Evolutionary conservation across 305 asterid species (phyloP), one percentile per base, ranked within the genome.

Genomic region (Fraxinus nigra): DNA sequence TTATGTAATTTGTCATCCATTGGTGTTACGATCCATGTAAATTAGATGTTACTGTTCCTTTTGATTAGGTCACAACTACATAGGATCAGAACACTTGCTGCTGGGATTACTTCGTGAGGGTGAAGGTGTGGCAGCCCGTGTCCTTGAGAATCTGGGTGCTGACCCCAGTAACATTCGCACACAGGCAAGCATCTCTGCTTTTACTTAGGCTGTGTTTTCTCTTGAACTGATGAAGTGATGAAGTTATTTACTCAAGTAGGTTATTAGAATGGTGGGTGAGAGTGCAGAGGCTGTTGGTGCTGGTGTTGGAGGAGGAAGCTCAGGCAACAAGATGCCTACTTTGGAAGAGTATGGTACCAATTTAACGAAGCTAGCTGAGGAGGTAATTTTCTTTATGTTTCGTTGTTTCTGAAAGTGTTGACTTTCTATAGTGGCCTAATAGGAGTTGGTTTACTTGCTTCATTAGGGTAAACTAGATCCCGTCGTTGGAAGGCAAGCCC

Each of bases 51-150:
- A 4, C 26, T 67, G 30, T 38, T 54, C 51, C 14, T 54, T 80
- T 80, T 83, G 84, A 30, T 82, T 82, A 96, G 99, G 99, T 78
- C 98, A 96, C 89, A 94, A 94, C 85, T 96, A 94, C 92, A 96
- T 96, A 85, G 98, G 99, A 79, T 93, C 98, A 11, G 99, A 96
- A 88, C 99, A 96, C 88, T 94, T 96, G 89, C 87, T 96, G 77
- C 91, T 96, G 83, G 99, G 99, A 79, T 90, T 96, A 90, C 97
- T 96, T 81, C 98, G 97, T 48, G 99, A 96, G 89, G 99, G 99
- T 82, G 98, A 95, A 90, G 99, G 99, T 78, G 99, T 94, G 82
- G 99, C 98, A 40, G 98, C 98, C 54, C 97, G 96, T 38, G 97
- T 92, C 69, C 98, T 96, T 79, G 99, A 96, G 89, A 96, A 92